Evolutionary conservation across 164 flowering plant species (phyloP).

Genomic region (Magnolia changhungtana): DNA sequence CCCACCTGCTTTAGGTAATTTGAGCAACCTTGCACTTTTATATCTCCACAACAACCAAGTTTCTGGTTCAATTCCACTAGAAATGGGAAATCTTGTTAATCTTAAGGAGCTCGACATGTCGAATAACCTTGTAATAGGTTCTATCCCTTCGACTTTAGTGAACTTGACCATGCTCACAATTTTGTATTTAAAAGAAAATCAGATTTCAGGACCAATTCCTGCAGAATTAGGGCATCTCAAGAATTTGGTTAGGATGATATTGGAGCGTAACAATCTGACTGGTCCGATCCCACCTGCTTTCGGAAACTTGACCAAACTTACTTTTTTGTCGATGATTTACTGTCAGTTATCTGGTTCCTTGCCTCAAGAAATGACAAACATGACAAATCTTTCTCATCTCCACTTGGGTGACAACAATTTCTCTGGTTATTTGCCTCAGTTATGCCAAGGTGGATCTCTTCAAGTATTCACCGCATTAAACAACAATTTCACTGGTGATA

Average conservation of each 20-base stretch:
- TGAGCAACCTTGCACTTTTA: slow-evolving; percentile 8
- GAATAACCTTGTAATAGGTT: background rate
- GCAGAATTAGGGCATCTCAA: background rate
- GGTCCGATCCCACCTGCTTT: background rate
- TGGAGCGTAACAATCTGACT: background rate
- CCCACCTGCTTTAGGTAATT: slow-evolving; percentile 16
- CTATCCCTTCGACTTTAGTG: slow-evolving; percentile 4
- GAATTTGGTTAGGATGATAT: background rate
- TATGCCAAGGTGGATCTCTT: slow-evolving; percentile 19
- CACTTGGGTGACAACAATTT: slow-evolving; percentile 18
- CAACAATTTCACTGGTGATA: slow-evolving; percentile 19
- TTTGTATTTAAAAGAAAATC: background rate
- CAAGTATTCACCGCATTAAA: slow-evolving; percentile 9
- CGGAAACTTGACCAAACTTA: background rate
- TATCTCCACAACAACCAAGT: slow-evolving; percentile 14
- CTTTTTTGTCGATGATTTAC: background rate
- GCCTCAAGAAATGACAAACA: background rate
- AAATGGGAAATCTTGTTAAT: slow-evolving; percentile 15
- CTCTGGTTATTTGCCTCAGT: slow-evolving; percentile 19
- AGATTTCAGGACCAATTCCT: background rate
- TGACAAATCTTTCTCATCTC: background rate
- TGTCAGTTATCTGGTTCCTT: background rate
- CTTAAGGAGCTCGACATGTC: background rate
- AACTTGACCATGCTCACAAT: background rate
- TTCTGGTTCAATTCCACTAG: slow-evolving; percentile 19